Evolutionary conservation across 805 yeast species (phyloP).

Genomic region (Candida methanosorbosa): DNA sequence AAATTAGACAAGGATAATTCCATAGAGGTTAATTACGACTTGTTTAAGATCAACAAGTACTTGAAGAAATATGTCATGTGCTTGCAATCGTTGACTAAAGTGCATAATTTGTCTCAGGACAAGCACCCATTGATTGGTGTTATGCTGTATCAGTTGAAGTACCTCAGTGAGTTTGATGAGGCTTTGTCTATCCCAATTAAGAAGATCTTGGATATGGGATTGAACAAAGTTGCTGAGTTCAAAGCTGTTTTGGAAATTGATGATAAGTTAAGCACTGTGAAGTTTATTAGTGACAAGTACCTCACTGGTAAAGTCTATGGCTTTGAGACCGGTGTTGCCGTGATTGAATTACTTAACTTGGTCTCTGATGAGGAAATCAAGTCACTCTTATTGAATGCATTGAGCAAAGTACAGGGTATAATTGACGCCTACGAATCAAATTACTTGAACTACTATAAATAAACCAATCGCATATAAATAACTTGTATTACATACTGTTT

Average conservation of each 20-base stretch:
- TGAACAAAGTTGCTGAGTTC: conserved; percentile 7
- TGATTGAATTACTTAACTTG: conserved; percentile 6
- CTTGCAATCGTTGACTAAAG: conserved; percentile 32
- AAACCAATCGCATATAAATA: background rate
- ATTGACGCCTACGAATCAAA: conserved; percentile 14
- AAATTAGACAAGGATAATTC: conserved; percentile 33
- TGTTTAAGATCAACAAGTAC: conserved; percentile 33
- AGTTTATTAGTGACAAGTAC: conserved; percentile 4
- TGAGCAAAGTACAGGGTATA: background rate
- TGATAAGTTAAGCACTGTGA: conserved; percentile 2
- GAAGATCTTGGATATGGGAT: conserved; percentile 16
- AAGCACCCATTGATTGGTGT: conserved; percentile 12
- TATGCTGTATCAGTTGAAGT: conserved; percentile 10
- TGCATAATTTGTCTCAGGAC: conserved; percentile 7
- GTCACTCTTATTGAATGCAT: background rate
- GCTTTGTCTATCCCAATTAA: conserved; percentile 13
- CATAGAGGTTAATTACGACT: conserved; percentile 28
- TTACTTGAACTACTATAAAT: conserved; percentile 3
- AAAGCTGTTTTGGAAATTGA: conserved; percentile 7
- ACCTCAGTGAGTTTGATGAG: conserved; percentile 4
- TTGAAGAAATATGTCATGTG: conserved; percentile 35
- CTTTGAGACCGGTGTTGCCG: conserved; percentile 11
- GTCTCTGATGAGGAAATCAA: conserved; percentile 4
- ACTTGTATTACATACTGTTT: too few relatives aligned
- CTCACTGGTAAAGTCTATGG: conserved; percentile 2